Base-by-base conservation (phyloP, 805 yeast species). In the Wickerhamomyces tratensis region DNA sequence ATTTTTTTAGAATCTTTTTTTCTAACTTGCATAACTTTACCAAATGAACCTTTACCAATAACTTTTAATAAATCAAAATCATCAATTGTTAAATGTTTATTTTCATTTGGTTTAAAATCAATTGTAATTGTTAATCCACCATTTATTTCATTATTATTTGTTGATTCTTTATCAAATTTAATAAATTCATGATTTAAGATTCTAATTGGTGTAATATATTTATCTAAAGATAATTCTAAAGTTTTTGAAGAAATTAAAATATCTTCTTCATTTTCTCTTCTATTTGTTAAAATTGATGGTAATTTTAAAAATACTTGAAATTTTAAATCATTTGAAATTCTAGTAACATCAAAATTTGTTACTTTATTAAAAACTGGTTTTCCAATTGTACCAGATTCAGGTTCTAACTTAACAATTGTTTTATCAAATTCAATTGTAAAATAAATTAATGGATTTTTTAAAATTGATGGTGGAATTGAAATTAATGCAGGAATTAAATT, bases 21-120 rank as follows among this genome's bases (percentile, higher is more conserved):
- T 49, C 88, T 80, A 36, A 93, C 98, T 64, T 93, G 98, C 98
- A 93, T 93, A 42, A 93, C 98, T 64, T 93, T 93, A 41, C 98
- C 98, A 61, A 93, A 93, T 9, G 97, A 88, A 7, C 98, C 98
- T 61, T 93, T 93, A 34, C 98, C 98, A 43, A 93, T 87, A 25
- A 93, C 98, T 63, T 93, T 93, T 51, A 93, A 72, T 41, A 93
- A 67, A 54, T 88, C 96, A 64, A 93, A 91, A 57, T 91, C 96
- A 44, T 88, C 96, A 50, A 93, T 87, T 1, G 87, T 71, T 39
- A 93, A 68, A 40, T 83, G 82, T 49, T 81, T 76, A 58, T 76
- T 77, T 49, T 64, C 74, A 42, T 74, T 68, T 15, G 87, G 83
- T 60, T 79, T 80, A 63, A 77, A 84, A 54, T 82, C 87, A 33